phyloP scores from a whole-genome alignment of 257 asterid genomes.

The Gentiana macrophylla region DNA sequence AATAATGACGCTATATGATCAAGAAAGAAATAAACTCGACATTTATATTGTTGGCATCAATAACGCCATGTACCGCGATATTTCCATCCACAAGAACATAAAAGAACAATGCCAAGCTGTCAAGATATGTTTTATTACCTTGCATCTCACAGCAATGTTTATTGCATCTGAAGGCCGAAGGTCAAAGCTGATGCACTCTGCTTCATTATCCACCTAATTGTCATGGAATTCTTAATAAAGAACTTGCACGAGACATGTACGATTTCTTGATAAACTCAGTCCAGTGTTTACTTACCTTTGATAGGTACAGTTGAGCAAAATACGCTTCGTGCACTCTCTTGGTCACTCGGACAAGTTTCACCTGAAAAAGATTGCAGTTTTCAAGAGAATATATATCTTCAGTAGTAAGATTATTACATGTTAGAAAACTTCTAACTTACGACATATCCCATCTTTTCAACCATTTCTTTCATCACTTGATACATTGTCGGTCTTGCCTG shows the following conservation, averaged over 20 bases:
- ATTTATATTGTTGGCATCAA: too few species aligned
- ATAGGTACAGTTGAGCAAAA: conserved; percentile 73
- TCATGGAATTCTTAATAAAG: background rate
- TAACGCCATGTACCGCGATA: too few species aligned
- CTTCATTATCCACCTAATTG: conserved; percentile 58
- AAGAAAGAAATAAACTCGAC: too few species aligned
- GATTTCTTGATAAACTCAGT: background rate
- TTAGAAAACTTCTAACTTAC: conserved; percentile 31
- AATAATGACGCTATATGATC: too few species aligned
- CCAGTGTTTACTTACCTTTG: conserved; percentile 38
- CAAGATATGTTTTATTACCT: conserved; percentile 31
- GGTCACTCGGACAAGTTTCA: conserved; percentile 84
- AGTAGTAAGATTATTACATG: background rate
- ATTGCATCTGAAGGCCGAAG: conserved; percentile 98
- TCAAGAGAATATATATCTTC: background rate
- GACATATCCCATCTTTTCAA: conserved; percentile 89
- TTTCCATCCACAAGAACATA: too few species aligned
- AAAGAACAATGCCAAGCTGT: too few species aligned
- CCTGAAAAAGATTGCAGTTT: conserved; percentile 38
- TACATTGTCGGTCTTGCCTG: conserved; percentile 98
- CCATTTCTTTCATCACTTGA: conserved; percentile 85
- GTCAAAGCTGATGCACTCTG: conserved; percentile 62
- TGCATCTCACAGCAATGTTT: conserved; percentile 94
- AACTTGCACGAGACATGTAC: background rate
- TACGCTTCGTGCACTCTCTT: conserved; percentile 97